Evolutionary conservation across 768 basidiomycete genomes (phyloP).

Genomic region (Rhodocollybia butyracea): DNA sequence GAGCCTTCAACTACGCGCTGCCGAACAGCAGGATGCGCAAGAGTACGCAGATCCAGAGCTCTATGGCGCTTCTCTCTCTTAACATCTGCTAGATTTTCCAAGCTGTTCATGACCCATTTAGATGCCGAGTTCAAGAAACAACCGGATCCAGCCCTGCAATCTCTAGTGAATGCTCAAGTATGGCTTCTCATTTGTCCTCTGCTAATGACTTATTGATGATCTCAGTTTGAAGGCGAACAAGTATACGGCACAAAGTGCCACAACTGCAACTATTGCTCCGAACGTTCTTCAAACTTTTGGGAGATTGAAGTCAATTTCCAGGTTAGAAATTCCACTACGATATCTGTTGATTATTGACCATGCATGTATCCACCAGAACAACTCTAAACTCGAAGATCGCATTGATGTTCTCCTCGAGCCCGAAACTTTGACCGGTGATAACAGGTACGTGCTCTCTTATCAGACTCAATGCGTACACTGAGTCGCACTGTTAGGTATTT

Average conservation of each 20-base stretch:
- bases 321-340: slow-evolving; percentile 33
- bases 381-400: slow-evolving; percentile 70
- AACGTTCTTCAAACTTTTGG: slow-evolving; percentile 68
- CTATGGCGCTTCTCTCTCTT: slow-evolving; percentile 2
- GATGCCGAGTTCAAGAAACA: slow-evolving; percentile 88
- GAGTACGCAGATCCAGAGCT: slow-evolving; percentile 53
- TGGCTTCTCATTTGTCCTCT: not conserved
- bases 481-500: slow-evolving; percentile 56
- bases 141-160: slow-evolving; percentile 52
- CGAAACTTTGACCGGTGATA: slow-evolving; percentile 79
- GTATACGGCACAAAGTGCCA: slow-evolving; percentile 80
- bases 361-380: slow-evolving; percentile 42
- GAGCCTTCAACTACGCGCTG: slow-evolving; percentile 73
- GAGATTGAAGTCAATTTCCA: slow-evolving; percentile 88
- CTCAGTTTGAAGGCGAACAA: slow-evolving; percentile 83
- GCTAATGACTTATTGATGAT: not conserved
- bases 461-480: not conserved
- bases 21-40: slow-evolving; percentile 95
- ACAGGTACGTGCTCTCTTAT: slow-evolving; percentile 50
- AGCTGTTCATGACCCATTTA: slow-evolving; percentile 89
- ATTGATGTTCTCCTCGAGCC: slow-evolving; percentile 61
- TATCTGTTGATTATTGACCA: not conserved
- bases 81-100: slow-evolving; percentile 68
- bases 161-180: slow-evolving; percentile 75
- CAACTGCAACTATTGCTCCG: slow-evolving; percentile 64